A percentile compares a stretch with the other conserved stretches of the same genome.
Evolutionary conservation across 371 early-diverging fungal genomes (phyloP).

Genomic region (Zancudomyces culisetae): DNA sequence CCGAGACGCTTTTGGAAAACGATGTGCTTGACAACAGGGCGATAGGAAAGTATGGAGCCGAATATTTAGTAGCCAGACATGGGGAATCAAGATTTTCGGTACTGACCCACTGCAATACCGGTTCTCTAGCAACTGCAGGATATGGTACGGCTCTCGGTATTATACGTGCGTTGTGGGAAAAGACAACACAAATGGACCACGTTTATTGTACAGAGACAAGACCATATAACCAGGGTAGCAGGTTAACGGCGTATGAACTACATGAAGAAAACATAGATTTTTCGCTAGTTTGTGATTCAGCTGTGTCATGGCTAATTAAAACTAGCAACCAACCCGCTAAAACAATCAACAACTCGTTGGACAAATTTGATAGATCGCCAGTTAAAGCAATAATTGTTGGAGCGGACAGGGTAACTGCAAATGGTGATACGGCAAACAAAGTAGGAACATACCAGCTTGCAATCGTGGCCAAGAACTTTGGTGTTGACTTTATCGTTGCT

Average conservation of each 20-base stretch:
- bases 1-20: slow-evolving; percentile 65
- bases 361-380: slow-evolving; percentile 4
- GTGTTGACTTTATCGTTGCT: slow-evolving; percentile 80
- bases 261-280: slow-evolving; percentile 78
- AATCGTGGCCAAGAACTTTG: slow-evolving; percentile 66
- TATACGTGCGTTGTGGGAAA: slow-evolving; percentile 50
- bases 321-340: slow-evolving; percentile 11
- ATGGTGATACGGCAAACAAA: slow-evolving; percentile 96
- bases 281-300: slow-evolving; percentile 77
- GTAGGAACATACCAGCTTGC: slow-evolving; percentile 94
- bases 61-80: slow-evolving; percentile 25
- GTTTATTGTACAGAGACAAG: slow-evolving; percentile 90
- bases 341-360: not conserved
- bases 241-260: slow-evolving; percentile 88
- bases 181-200: slow-evolving; percentile 34
- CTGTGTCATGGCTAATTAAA: slow-evolving; percentile 65
- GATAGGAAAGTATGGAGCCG: slow-evolving; percentile 70
- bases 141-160: slow-evolving; percentile 80
- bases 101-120: slow-evolving; percentile 93
- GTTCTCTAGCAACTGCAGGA: slow-evolving; percentile 69
- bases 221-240: slow-evolving; percentile 91
- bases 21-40: slow-evolving; percentile 74
- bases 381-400: slow-evolving; percentile 81
- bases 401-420: slow-evolving; percentile 88
- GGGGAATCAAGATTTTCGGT: slow-evolving; percentile 32